Percentiles rank a stretch among this genome's conserved stretches.
These are phyloP conservation scores for Oryza glumipatula DNA, from an alignment of 176 grass and related monocot species.

Conservation along the genomic window DNA sequence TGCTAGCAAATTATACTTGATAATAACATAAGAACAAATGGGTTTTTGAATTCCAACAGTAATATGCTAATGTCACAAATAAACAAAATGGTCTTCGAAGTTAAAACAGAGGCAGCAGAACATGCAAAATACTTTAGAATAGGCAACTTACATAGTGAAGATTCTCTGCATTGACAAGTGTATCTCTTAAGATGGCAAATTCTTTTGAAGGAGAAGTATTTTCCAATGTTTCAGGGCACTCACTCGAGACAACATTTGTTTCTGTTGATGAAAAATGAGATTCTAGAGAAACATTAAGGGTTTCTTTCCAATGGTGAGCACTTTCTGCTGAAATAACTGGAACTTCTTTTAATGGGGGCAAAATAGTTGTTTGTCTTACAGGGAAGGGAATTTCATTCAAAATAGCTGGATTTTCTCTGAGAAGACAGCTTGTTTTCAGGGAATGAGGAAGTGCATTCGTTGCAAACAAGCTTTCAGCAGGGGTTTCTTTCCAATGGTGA, in stretches of 20 bases:
- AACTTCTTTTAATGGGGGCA: slow-evolving; percentile 44
- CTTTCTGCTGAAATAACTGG: slow-evolving; percentile 37
- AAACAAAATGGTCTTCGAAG: not conserved
- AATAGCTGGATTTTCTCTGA: slow-evolving; percentile 51
- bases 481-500: slow-evolving; percentile 41
- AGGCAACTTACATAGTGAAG: slow-evolving; percentile 53
- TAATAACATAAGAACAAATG: not conserved
- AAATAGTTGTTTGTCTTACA: slow-evolving; percentile 44
- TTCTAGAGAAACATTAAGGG: slow-evolving; percentile 32
- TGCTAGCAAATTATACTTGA: not conserved
- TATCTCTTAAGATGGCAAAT: slow-evolving; percentile 35
- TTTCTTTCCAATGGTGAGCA: slow-evolving; percentile 44
- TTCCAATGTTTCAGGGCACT: slow-evolving; percentile 35
- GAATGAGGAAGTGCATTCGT: slow-evolving; percentile 19
- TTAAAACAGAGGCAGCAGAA: slow-evolving; percentile 4
- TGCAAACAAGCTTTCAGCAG: slow-evolving; percentile 29
- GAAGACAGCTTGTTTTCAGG: slow-evolving; percentile 33
- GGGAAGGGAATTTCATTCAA: slow-evolving; percentile 34
- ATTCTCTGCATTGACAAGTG: slow-evolving; percentile 37
- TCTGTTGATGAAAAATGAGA: slow-evolving; percentile 50
- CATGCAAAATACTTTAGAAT: slow-evolving; percentile 13
- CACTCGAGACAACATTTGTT: slow-evolving; percentile 32
- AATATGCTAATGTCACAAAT: not conserved
- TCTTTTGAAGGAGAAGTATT: slow-evolving; percentile 29
- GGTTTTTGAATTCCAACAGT: not conserved